A percentile compares a stretch with the other conserved stretches of the same genome.
These are phyloP conservation scores for Podila epicladia DNA, from an alignment of 192 early-diverging fungal genomes.

Conservation along the genomic window DNA sequence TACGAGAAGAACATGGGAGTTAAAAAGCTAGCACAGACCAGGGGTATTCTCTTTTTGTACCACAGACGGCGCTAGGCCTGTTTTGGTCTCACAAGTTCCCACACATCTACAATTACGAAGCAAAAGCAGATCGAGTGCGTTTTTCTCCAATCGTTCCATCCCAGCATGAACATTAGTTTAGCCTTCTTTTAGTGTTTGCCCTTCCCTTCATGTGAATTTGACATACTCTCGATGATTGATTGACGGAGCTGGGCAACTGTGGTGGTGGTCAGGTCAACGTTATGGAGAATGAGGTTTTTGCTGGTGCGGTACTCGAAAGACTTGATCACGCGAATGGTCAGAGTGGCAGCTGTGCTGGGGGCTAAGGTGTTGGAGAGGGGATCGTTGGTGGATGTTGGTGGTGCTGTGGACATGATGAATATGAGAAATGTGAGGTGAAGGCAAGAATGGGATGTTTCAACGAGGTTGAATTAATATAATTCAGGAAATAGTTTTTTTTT, in stretches of 20 bases:
- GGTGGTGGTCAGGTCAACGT: slow-evolving; percentile 70
- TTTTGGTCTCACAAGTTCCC: neutral
- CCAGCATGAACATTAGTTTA: neutral
- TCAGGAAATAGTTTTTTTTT: neutral
- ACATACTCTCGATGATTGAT: slow-evolving; percentile 65
- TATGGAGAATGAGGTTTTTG: slow-evolving; percentile 83
- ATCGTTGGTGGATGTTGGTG: slow-evolving; percentile 6
- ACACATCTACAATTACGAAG: slow-evolving; percentile 1
- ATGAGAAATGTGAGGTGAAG: neutral
- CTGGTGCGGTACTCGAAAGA: slow-evolving; percentile 90
- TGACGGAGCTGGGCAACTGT: slow-evolving; percentile 73
- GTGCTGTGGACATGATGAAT: neutral
- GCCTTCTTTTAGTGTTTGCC: too few species aligned
- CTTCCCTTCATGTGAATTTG: neutral
- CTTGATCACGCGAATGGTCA: slow-evolving; percentile 90
- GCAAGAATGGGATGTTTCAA: neutral
- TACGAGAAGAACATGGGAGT: neutral
- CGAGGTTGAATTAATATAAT: neutral
- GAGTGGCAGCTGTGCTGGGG: slow-evolving; percentile 61
- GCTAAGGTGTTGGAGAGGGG: slow-evolving; percentile 56
- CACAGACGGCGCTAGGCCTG: neutral
- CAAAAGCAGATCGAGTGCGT: neutral
- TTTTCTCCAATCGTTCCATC: neutral
- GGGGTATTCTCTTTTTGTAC: neutral
- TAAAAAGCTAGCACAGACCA: neutral